Evolutionary conservation across 306 rosid genomes (phyloP), one percentile per base, ranked within the genome.

Genomic region (Vigna radiata): DNA sequence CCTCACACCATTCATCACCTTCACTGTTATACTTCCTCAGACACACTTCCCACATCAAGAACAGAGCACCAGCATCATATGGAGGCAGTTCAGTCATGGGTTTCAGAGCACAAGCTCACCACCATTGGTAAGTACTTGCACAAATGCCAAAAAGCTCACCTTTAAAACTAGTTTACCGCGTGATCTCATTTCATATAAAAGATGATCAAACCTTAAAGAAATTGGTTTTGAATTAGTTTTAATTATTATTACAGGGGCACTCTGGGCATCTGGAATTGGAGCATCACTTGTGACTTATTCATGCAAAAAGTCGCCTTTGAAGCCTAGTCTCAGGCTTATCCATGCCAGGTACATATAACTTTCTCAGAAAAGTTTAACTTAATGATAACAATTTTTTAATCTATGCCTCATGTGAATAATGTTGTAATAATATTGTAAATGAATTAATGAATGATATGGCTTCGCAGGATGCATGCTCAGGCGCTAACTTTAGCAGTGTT

Each of bases 241-340:
- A n/a, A n/a, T n/a, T n/a, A n/a, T n/a, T n/a, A n/a, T n/a, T 74
- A 52, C 76, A 93, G 97, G 92, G 17, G 88, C 87, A 6, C 60
- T 93, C 0, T 93, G 97, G 98, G 96, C 96, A 3, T 46, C 92
- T 23, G 98, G 92, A 58, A 80, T 93, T 17, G 98, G 91, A 63
- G 96, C 92, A 61, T 83, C 98, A 4, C 85, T 93, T 5, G 82
- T 84, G 15, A 64, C 63, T 18, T 82, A 88, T 76, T 54, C 97
- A 70, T 69, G 85, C 16, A 53, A 66, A 41, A 84, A 82, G 63
- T 80, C 97, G 39, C 87, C 85, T 11, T 72, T 89, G 84, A 93
- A 93, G 85, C 91, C 96, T 66, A 93, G 97, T 72, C 96, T 93
- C 8, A 83, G 88, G 81, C 97, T 93, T 54, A 93, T 93, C 50